Conservation (phyloP, 2,329 filamentous ascomycete genomes). For the Epichloe scottii region DNA sequence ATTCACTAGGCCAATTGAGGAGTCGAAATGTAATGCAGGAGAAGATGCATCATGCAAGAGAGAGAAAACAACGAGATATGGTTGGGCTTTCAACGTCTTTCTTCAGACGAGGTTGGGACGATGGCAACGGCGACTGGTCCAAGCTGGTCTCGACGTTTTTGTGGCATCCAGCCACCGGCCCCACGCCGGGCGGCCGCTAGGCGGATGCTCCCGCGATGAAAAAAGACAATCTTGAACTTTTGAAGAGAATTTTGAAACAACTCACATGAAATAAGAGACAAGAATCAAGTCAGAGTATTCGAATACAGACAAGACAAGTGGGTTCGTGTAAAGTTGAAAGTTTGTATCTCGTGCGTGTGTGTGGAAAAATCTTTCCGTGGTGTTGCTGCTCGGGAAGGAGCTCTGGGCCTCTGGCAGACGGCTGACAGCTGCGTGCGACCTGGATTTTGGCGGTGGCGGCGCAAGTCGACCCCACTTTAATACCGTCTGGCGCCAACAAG, state of each 20-base stretch:
- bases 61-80: conserved; percentile 14
- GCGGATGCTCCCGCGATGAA: conserved; percentile 1
- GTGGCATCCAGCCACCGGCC: conserved; percentile 7
- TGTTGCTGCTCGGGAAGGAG: neutral
- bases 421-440: neutral
- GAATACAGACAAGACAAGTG: too few relatives aligned
- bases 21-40: conserved; percentile 18
- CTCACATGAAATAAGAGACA: neutral
- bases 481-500: neutral
- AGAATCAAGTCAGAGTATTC: neutral
- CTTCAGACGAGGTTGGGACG: conserved; percentile 15
- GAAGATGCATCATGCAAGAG: conserved; percentile 18
- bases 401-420: neutral
- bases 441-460: conserved; percentile 3
- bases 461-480: conserved; percentile 4
- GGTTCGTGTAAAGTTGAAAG: neutral
- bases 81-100: conserved; percentile 16
- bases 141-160: neutral
- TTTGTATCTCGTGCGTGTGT: neutral
- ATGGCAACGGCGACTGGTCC: neutral
- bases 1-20: conserved; percentile 22
- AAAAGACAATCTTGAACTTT: neutral
- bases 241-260: neutral
- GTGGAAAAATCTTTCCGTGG: neutral
- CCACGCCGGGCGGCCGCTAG: conserved; percentile 5